Conservation (phyloP, 805 yeast genomes). For the Lipomyces anomalus region DNA sequence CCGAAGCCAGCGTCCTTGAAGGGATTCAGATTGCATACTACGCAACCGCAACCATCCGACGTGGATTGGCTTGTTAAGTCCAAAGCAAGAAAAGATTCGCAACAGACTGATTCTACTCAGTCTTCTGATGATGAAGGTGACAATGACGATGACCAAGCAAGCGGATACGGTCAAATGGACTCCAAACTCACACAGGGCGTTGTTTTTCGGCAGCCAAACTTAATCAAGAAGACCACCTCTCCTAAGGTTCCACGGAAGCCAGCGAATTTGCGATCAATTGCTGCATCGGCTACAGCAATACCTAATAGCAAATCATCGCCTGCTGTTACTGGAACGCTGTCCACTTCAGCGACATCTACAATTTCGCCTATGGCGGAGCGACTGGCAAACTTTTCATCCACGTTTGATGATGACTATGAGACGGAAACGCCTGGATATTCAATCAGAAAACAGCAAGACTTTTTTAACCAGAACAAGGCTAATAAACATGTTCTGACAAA, state of each 20-base stretch:
- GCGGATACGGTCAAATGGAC: background rate
- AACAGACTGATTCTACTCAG: no score
- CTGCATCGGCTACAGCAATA: constrained; percentile 1
- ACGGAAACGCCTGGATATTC: background rate
- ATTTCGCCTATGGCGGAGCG: constrained; percentile 17
- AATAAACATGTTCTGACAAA: background rate
- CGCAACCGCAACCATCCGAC: background rate
- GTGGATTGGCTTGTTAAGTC: no score
- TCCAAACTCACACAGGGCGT: background rate
- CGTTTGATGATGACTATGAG: constrained; percentile 10
- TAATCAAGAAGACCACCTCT: background rate
- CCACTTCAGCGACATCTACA: constrained; percentile 17
- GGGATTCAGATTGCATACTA: background rate
- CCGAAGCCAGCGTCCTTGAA: constrained; percentile 19
- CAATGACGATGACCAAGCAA: background rate
- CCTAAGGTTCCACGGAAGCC: constrained; percentile 22
- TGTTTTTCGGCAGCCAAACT: background rate
- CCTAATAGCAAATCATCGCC: background rate
- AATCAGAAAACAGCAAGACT: constrained; percentile 23
- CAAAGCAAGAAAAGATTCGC: no score
- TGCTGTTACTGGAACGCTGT: constrained; percentile 12
- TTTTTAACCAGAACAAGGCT: constrained; percentile 1
- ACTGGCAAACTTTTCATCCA: constrained; percentile 17
- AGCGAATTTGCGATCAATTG: constrained; percentile 9
- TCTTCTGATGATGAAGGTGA: background rate